phyloP scores from a whole-genome alignment of 441 rosid genomes.

The Kokia cookei region DNA sequence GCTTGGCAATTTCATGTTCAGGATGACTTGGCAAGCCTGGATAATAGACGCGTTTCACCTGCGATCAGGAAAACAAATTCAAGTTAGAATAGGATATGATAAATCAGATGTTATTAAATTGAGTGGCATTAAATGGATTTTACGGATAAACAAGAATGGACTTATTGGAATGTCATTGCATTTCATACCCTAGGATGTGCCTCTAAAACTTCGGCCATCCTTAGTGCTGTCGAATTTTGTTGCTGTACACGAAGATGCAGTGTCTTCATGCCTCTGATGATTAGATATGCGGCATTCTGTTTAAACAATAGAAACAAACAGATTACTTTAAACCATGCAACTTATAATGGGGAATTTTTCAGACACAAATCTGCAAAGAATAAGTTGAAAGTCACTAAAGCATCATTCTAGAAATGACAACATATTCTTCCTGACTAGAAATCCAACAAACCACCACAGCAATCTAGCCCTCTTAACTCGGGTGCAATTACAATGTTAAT shows the following conservation, averaged over 20 bases:
- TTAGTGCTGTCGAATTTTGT: constrained; percentile 82
- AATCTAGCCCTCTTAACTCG: background rate
- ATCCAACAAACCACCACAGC: background rate
- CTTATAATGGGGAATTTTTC: background rate
- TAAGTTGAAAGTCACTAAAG: background rate
- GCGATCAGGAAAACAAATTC: constrained; percentile 6
- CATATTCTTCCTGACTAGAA: background rate
- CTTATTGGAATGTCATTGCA: no score
- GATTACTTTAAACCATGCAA: background rate
- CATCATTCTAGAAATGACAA: background rate
- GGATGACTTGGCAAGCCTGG: constrained; percentile 92
- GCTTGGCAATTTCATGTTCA: constrained; percentile 82
- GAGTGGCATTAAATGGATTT: background rate
- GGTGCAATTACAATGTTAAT: background rate
- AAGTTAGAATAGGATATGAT: background rate
- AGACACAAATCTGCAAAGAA: background rate
- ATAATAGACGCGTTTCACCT: constrained; percentile 88
- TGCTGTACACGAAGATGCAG: constrained; percentile 98
- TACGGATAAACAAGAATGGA: background rate
- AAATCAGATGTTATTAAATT: background rate
- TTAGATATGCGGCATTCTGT: constrained; percentile 89
- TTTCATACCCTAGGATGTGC: constrained; percentile 89
- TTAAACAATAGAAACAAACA: background rate
- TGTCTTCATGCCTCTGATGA: constrained; percentile 99
- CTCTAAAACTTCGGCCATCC: constrained; percentile 99